Percentiles rank a stretch among this genome's conserved stretches.
phyloP scores from a whole-genome alignment of 495 filamentous ascomycete species.

The Neurospora africana region DNA sequence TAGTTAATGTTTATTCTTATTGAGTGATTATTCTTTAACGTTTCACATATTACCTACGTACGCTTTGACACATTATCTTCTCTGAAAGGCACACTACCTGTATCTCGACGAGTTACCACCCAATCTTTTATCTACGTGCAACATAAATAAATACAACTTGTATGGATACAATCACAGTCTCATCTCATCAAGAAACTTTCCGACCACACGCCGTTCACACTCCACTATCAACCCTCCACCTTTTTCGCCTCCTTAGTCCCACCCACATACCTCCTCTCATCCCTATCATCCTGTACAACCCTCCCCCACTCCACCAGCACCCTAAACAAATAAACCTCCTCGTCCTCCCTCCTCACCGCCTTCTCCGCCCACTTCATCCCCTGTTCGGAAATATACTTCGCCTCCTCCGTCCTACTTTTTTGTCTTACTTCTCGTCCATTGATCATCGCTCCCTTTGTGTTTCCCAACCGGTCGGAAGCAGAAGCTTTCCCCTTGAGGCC shows the following conservation, averaged over 20 bases:
- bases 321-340: slow-evolving; percentile 74
- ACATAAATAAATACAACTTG: too few species aligned
- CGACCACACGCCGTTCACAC: too few species aligned
- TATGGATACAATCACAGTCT: too few species aligned
- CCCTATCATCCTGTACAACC: slow-evolving; percentile 50
- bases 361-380: slow-evolving; percentile 54
- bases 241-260: not conserved
- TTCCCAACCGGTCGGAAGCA: not conserved
- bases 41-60: too few species aligned
- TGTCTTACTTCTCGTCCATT: slow-evolving; percentile 37
- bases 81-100: too few species aligned
- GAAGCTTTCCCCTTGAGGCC: slow-evolving; percentile 18
- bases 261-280: slow-evolving; percentile 42
- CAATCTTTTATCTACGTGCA: too few species aligned
- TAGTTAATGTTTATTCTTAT: not conserved
- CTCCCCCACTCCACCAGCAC: slow-evolving; percentile 67
- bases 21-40: not conserved
- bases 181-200: too few species aligned
- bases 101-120: too few species aligned
- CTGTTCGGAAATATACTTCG: slow-evolving; percentile 51
- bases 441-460: slow-evolving; percentile 21
- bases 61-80: too few species aligned
- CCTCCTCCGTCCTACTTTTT: slow-evolving; percentile 26
- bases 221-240: not conserved
- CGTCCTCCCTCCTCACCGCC: slow-evolving; percentile 66